Conservation (phyloP, 2,329 filamentous ascomycete species). For the Leptographium lundbergii region DNA sequence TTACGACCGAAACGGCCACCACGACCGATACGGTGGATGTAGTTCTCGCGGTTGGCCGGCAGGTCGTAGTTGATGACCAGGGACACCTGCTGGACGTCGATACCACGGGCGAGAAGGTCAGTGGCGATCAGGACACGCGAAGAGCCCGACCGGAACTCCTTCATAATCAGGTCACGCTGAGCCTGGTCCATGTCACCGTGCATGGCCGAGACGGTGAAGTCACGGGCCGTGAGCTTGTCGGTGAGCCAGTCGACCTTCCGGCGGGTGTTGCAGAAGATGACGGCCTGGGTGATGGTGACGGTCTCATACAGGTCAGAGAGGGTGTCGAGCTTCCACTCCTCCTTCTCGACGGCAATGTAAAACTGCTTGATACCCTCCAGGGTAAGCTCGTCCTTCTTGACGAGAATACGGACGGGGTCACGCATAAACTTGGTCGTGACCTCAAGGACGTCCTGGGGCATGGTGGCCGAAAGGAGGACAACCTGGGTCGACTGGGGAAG, state of each 20-base stretch:
- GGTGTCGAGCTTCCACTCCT: conserved; percentile 99
- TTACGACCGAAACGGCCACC: conserved; percentile 99
- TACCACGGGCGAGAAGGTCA: conserved; percentile 95
- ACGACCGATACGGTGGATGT: conserved; percentile 99
- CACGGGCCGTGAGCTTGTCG: conserved; percentile 94
- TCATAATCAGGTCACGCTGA: conserved; percentile 99
- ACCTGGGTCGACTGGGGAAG: conserved; percentile 97
- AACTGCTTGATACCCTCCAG: conserved; percentile 99
- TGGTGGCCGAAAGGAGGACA: conserved; percentile 92
- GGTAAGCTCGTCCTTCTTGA: conserved; percentile 99
- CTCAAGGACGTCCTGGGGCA: conserved; percentile 98
- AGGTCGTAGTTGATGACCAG: conserved; percentile 99
- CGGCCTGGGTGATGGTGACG: conserved; percentile 96
- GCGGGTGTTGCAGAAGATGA: conserved; percentile 99
- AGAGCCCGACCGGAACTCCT: conserved; percentile 98
- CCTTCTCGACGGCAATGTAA: conserved; percentile 99
- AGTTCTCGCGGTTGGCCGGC: conserved; percentile 98
- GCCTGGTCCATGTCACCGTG: conserved; percentile 98
- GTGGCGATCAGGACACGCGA: conserved; percentile 98
- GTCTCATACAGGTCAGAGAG: conserved; percentile 99
- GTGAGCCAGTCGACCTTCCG: conserved; percentile 99
- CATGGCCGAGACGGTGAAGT: conserved; percentile 99
- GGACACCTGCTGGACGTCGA: conserved; percentile 98
- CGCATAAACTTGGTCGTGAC: conserved; percentile 99
- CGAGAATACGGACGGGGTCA: conserved; percentile 94